Conservation (phyloP, 371 early-diverging fungal genomes). For the Sporodiniella umbellata region DNA sequence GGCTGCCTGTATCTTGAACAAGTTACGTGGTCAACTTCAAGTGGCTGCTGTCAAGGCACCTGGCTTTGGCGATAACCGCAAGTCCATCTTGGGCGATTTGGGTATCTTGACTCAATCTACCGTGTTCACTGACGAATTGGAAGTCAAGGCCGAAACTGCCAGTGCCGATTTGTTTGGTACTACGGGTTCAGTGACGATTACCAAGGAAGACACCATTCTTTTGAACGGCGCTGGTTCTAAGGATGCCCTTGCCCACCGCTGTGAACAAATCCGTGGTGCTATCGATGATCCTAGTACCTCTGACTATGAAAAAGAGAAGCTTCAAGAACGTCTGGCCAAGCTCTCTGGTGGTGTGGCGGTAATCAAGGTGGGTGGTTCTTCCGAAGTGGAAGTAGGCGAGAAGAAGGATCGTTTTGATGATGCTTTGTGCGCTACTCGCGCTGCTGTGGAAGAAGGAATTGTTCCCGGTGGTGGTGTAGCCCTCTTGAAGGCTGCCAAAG, state of each 20-base stretch:
- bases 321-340: constrained; percentile 98
- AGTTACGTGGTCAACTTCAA: constrained; percentile 95
- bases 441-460: constrained; percentile 98
- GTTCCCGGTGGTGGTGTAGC: constrained; percentile 98
- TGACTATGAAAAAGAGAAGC: constrained; percentile 97
- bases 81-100: constrained; percentile 95
- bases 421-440: constrained; percentile 96
- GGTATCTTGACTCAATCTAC: constrained; percentile 92
- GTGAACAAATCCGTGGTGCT: constrained; percentile 93
- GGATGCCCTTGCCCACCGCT: constrained; percentile 83
- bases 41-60: constrained; percentile 98
- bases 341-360: constrained; percentile 97
- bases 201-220: constrained; percentile 98
- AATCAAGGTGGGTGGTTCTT: constrained; percentile 95
- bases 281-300: constrained; percentile 78
- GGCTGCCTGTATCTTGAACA: constrained; percentile 98
- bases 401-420: constrained; percentile 96
- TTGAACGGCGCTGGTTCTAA: constrained; percentile 92
- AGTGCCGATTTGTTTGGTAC: constrained; percentile 87
- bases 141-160: constrained; percentile 92
- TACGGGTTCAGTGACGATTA: constrained; percentile 84
- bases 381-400: constrained; percentile 98
- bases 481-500: constrained; percentile 86
- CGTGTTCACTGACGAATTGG: constrained; percentile 95
- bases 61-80: constrained; percentile 99